Evolutionary conservation across 176 grass and related monocot species (phyloP).

Genomic region (Urochloa ruziziensis): DNA sequence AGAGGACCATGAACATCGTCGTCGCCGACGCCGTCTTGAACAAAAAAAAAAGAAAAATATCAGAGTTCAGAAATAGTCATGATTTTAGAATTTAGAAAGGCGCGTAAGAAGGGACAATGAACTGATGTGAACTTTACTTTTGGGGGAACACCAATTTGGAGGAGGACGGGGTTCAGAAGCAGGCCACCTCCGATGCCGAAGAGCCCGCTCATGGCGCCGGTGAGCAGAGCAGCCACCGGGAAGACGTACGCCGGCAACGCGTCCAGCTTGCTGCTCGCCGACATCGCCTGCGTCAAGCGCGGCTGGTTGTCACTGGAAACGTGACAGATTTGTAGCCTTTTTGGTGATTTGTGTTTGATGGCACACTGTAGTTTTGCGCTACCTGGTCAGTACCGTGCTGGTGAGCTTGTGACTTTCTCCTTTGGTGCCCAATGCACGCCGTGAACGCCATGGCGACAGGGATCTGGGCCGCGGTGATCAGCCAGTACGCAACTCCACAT

Average conservation of each 20-base stretch:
- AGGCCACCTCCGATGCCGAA: conserved; percentile 75
- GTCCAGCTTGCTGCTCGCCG: conserved; percentile 33
- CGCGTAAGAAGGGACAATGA: too few species aligned
- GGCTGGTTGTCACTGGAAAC: background rate
- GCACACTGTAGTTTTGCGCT: too few species aligned
- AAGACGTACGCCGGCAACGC: conserved; percentile 52
- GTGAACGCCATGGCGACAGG: conserved; percentile 64
- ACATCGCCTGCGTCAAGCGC: background rate
- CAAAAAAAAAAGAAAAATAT: background rate
- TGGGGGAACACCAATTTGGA: conserved; percentile 64
- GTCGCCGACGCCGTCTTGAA: conserved; percentile 5
- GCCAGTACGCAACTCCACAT: conserved; percentile 61
- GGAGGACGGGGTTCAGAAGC: conserved; percentile 61
- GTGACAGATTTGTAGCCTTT: background rate
- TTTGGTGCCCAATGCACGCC: conserved; percentile 42
- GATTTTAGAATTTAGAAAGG: too few species aligned
- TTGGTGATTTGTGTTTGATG: too few species aligned
- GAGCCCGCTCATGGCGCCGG: conserved; percentile 59
- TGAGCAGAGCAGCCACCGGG: conserved; percentile 48
- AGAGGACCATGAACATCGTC: conserved; percentile 33
- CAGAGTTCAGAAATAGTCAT: background rate
- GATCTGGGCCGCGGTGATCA: conserved; percentile 56
- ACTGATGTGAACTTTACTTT: conserved; percentile 25
- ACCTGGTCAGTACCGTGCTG: conserved; percentile 19
- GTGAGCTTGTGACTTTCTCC: conserved; percentile 30